Percentiles rank a stretch among this genome's conserved stretches.
Conservation (phyloP, 2,329 filamentous ascomycete genomes). For the Thielaviopsis euricoi region DNA sequence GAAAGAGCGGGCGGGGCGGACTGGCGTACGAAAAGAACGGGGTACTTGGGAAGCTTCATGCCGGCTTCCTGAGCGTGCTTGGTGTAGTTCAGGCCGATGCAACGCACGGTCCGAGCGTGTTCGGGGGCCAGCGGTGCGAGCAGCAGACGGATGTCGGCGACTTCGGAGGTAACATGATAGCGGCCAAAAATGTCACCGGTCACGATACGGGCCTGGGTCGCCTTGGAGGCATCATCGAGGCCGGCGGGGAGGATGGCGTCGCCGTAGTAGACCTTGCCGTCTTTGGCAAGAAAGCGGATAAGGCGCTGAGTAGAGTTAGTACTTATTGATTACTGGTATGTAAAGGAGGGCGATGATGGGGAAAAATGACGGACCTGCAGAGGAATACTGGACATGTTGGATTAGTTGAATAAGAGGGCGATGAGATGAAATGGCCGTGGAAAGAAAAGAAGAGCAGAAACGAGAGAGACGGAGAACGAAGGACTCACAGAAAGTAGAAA, state of each 20-base stretch:
- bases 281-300: slow-evolving; percentile 54
- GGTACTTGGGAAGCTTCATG: slow-evolving; percentile 52
- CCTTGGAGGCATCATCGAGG: slow-evolving; percentile 42
- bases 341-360: no score
- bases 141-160: slow-evolving; percentile 38
- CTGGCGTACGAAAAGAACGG: slow-evolving; percentile 41
- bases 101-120: slow-evolving; percentile 50
- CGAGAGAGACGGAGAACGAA: neutral
- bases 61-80: slow-evolving; percentile 50
- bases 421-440: neutral
- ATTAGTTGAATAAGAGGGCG: neutral
- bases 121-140: slow-evolving; percentile 45
- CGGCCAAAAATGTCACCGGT: slow-evolving; percentile 49
- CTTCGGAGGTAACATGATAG: slow-evolving; percentile 45
- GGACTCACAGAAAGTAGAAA: neutral
- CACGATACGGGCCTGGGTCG: slow-evolving; percentile 44
- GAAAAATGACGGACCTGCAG: neutral
- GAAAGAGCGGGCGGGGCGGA: no score
- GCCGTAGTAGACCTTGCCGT: slow-evolving; percentile 55
- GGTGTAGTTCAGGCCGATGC: slow-evolving; percentile 55
- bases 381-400: neutral
- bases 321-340: neutral
- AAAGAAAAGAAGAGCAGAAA: neutral
- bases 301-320: slow-evolving; percentile 35
- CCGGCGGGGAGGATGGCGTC: slow-evolving; percentile 53